Evolutionary conservation across 208 protist genomes (phyloP), one percentile per base, ranked within the genome.

Genomic region (Angomonas deanei): DNA sequence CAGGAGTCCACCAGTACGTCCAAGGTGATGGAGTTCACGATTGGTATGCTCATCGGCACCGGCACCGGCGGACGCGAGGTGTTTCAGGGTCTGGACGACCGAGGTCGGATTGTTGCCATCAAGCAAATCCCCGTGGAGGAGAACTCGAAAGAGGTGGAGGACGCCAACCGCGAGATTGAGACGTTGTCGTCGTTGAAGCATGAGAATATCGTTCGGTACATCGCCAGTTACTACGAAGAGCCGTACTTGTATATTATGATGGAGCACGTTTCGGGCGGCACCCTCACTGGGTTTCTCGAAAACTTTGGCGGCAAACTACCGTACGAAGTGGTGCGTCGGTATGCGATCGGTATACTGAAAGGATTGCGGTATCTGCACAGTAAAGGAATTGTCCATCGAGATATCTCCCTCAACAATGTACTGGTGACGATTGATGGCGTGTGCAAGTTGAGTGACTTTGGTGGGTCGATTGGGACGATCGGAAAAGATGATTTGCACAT

Each of bases 401-500:
- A 93, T 53, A 70, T 95, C 36, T 87, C 81, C 15, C 70, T 81
- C 23, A 85, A 87, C 57, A 93, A 92, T 54, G 64, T 95, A 24
- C 68, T 92, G n/a, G 66, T 95, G 23, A 81, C 76, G 28, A 86
- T 61, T 34, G 82, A 90, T 27, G 78, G 82, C 19, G 52, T 75
- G 24, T 86, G 78, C 70, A 90, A 91, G 66, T 54, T 95, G 0
- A 83, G 71, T 63, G 86, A 93, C 70, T 95, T 95, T 65, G 85
- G 86, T 38, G 74, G 70, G 26, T 70, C 78, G 1, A 68, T 84
- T 48, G 60, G 46, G n/a, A 50, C 36, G 23, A 17, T 32, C 30
- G 19, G 21, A 23, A 15, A 26, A 3, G 55, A 11, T n/a, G 6
- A 24, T 5, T 13, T 56, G 27, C 5, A 3, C 5, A 3, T 4